A percentile compares a stretch with the other conserved stretches of the same genome.
Evolutionary conservation across 371 early-diverging fungal species (phyloP).

Genomic region (Mortierella sp.): DNA sequence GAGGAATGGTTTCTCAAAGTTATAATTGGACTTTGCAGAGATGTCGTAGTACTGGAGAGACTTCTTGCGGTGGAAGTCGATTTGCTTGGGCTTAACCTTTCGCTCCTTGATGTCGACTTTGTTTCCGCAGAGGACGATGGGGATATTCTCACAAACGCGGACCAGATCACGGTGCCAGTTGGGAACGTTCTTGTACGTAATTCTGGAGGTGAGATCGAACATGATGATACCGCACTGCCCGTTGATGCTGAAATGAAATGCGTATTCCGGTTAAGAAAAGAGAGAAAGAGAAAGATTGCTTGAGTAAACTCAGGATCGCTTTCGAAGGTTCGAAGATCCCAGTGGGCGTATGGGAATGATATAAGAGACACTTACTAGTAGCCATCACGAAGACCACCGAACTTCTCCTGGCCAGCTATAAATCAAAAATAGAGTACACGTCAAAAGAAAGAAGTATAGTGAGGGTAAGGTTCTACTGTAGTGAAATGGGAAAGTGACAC

Average conservation of each 20-base stretch:
- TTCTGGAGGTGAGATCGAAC: conserved; percentile 99
- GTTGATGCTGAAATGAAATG: conserved; percentile 77
- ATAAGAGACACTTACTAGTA: conserved; percentile 88
- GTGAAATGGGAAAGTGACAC: no score
- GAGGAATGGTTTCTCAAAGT: conserved; percentile 99
- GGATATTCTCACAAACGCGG: conserved; percentile 99
- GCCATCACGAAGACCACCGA: conserved; percentile 99
- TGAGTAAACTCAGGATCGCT: no score
- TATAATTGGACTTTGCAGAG: conserved; percentile 99
- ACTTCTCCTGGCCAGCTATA: conserved; percentile 99
- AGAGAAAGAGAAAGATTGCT: no score
- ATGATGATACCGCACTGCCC: conserved; percentile 99
- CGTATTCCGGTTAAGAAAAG: conserved; percentile 3
- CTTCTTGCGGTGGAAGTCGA: conserved; percentile 99
- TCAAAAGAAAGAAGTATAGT: no score
- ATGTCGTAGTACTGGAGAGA: conserved; percentile 99
- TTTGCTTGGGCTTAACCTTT: conserved; percentile 99
- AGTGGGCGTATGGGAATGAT: no score
- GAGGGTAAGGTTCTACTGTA: no score
- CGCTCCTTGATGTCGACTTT: conserved; percentile 99
- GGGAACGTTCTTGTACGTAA: conserved; percentile 99
- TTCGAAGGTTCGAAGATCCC: no score
- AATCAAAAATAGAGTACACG: no score
- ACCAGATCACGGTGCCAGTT: conserved; percentile 99
- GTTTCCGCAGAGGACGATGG: conserved; percentile 99